Evolutionary conservation across 306 rosid species (phyloP), one percentile per base, ranked within the genome.

Genomic region (Gastrolobium villosum): DNA sequence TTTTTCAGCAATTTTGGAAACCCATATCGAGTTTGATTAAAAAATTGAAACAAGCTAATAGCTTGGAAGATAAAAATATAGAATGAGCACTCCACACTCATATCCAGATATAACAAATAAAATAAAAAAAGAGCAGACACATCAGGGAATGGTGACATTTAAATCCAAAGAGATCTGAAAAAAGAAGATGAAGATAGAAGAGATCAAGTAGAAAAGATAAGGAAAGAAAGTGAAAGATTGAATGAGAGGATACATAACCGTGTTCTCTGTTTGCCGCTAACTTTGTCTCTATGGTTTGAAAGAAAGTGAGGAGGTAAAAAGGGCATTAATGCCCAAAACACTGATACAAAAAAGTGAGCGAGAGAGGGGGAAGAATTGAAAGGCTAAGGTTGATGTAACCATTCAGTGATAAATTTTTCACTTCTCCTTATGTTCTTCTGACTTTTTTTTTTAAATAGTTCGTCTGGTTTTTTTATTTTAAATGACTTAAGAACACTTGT

Each of bases 131-230:
- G 10, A 61, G 49, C 10, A 36, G 62, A 48, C 44, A 6, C 4
- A 59, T 59, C 7, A 30, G 5, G 4, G 65, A 10, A 48, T 7
- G 39, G n/a, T n/a, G 14, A 26, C 9, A 0, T 81, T 50, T 4
- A 50, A 70, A 61, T 66, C 65, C 9, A 44, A 55, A 32, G 32
- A 65, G 83, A 80, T 84, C 81, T 67, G 45, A 26, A 4, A 39
- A 36, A 70, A 26, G 48, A 61, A n/a, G 26, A 10, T 13, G 10
- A 45, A 46, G 40, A 50, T 0, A 49, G 32, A 28, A 59, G 45
- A 40, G 7, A 30, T 14, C 3, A 75, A 75, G n/a, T 50, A 45
- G 35, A 75, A 13, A 10, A n/a, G 6, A 32, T 10, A 79, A 2
- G 6, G 13, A 13, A 48, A 55, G 54, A 61, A 50, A 10, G 20